These are phyloP conservation scores for Taphrina deformans DNA, from an alignment of 1,139 yeast genomes.

Conservation along the genomic window DNA sequence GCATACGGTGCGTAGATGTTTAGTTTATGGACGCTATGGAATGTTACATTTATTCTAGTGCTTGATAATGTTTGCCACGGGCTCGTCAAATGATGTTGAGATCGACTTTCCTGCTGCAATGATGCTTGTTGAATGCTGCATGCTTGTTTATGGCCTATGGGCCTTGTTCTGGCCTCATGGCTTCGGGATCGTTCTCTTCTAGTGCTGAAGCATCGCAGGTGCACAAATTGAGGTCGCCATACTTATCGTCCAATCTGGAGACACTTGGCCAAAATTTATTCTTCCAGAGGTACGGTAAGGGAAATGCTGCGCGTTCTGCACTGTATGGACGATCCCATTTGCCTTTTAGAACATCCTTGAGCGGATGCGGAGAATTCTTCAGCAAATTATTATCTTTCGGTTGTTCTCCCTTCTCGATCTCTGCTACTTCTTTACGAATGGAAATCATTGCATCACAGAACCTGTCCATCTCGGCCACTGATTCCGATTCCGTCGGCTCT, in stretches of 20 bases:
- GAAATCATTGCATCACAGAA: constrained; percentile 84
- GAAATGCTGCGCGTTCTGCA: constrained; percentile 91
- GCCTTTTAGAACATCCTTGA: constrained; percentile 67
- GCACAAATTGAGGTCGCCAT: constrained; percentile 91
- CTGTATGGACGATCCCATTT: constrained; percentile 90
- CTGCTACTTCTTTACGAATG: constrained; percentile 78
- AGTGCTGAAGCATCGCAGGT: constrained; percentile 58
- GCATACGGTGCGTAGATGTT: background rate
- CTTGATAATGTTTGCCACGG: background rate
- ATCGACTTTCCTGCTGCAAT: background rate
- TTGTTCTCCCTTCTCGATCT: constrained; percentile 65
- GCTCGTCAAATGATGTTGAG: constrained; percentile 5
- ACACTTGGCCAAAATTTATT: constrained; percentile 95
- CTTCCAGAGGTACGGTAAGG: constrained; percentile 67
- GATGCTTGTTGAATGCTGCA: constrained; percentile 8
- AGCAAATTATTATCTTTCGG: constrained; percentile 63
- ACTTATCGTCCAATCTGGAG: constrained; percentile 86
- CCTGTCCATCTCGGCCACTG: constrained; percentile 81
- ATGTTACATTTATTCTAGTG: background rate
- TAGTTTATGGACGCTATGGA: background rate
- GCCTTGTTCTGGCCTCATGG: constrained; percentile 9
- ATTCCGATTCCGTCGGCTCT: constrained; percentile 96
- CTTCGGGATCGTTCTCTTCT: constrained; percentile 24
- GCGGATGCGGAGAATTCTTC: constrained; percentile 90
- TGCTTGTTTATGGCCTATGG: background rate